phyloP scores from a whole-genome alignment of 305 asterid genomes.

The Solanum hybrid region DNA sequence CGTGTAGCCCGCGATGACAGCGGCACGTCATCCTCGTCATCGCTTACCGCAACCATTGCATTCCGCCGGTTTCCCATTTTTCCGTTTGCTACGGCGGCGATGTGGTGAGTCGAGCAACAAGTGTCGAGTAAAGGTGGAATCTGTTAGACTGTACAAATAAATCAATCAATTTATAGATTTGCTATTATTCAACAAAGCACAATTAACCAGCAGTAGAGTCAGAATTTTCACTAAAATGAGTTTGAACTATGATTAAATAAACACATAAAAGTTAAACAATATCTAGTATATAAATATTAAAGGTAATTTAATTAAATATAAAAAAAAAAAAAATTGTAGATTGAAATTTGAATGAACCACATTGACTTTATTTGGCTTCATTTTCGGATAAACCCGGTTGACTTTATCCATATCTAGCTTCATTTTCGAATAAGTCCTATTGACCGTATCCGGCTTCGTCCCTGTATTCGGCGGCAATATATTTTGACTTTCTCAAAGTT shows the following conservation, averaged over 20 bases:
- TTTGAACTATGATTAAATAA: too few relatives aligned
- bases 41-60: neutral
- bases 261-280: neutral
- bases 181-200: neutral
- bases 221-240: fast-evolving
- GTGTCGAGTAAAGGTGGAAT: neutral
- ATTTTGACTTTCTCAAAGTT: neutral
- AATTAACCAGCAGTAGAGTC: fast-evolving
- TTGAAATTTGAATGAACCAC: too few relatives aligned
- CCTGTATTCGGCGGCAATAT: neutral
- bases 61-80: neutral
- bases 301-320: neutral
- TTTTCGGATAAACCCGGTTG: neutral
- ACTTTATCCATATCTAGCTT: neutral
- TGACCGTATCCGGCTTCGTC: neutral
- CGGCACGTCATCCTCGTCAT: neutral
- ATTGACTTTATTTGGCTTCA: too few relatives aligned
- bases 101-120: neutral
- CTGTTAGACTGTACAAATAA: neutral
- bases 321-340: neutral
- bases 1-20: neutral
- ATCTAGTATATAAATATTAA: neutral
- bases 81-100: neutral
- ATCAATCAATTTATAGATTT: neutral
- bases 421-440: neutral